Base-by-base conservation (phyloP, 2,329 filamentous ascomycete genomes). In the Nemania sp. region DNA sequence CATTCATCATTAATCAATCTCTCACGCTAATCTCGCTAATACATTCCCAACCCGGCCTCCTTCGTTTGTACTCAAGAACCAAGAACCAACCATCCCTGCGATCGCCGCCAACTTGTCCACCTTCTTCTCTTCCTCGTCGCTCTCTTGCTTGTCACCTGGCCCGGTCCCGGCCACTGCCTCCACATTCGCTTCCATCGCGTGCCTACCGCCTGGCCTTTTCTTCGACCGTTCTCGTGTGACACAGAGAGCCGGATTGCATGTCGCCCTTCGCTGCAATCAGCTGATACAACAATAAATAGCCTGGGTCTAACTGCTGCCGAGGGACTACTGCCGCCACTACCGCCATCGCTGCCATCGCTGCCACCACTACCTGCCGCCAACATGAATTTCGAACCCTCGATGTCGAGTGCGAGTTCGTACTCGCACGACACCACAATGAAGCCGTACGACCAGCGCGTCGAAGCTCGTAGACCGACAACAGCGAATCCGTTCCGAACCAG, bases 401-500 rank as follows among this genome's bases (percentile, higher is more conserved):
- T 65, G 2, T 73, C 68, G 50, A 67, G 59, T 63, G 64, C 69
- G 32, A 73, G 69, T 48, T 70, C 66, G 32, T 72, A 68, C 52
- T 71, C 70, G 12, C 66, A 71, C 52, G 71, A 72, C 46, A 71
- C 67, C 34, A 67, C 67, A 39, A 68, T 71, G 50, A 69, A 69
- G 59, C 42, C 64, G 7, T 64, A 66, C 25, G 66, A 72, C 37
- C 69, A 65, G 52, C 67, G 62, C 37, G 52, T 62, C 29, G 67
- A 67, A 32, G 35, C 62, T 21, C 55, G 59, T 18, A 64, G 65
- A 58, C 66, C 67, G 15, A 64, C 71, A 48, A 73, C 73, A 55
- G 72, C 75, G n/a, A 75, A 74, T 61, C 78, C 78, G 20, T 73
- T 77, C 40, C 78, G 65, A 52, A 62, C 59, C 53, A 53, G 57